These are phyloP conservation scores for Kodamaea kaohsiungensis DNA, from an alignment of 805 yeast genomes.

Conservation along the genomic window DNA sequence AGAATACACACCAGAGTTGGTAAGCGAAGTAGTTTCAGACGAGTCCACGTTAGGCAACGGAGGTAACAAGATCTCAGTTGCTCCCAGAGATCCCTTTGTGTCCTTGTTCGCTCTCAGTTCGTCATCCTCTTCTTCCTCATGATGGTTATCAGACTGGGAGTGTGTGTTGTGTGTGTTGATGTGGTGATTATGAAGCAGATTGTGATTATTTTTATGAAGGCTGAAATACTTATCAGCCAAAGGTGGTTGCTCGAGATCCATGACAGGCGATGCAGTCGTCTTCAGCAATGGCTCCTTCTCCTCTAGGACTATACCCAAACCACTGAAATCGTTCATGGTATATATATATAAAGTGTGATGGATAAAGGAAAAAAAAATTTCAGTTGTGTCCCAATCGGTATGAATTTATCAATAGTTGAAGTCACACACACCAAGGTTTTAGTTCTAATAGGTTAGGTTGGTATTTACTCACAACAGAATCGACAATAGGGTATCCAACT, in stretches of 20 bases:
- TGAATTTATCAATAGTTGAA: neutral
- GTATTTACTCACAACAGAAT: too few relatives aligned
- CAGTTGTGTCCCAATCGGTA: slow-evolving; percentile 6
- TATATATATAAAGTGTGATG: neutral
- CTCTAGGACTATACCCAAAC: slow-evolving; percentile 36
- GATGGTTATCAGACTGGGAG: too few relatives aligned
- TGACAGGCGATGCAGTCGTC: neutral
- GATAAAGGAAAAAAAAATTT: slow-evolving; percentile 4
- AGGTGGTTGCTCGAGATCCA: neutral
- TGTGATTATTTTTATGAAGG: neutral
- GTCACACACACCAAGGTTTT: too few relatives aligned
- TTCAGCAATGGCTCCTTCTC: slow-evolving; percentile 19
- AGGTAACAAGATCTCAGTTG: slow-evolving; percentile 21
- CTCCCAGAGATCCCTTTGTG: neutral
- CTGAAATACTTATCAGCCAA: neutral
- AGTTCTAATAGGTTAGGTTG: too few relatives aligned
- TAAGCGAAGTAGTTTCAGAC: slow-evolving; percentile 1
- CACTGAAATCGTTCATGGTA: slow-evolving; percentile 20
- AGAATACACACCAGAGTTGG: neutral
- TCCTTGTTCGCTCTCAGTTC: neutral
- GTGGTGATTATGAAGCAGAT: neutral
- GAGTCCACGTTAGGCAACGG: slow-evolving; percentile 21
- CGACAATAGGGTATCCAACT: neutral
- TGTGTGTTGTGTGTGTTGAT: too few relatives aligned
- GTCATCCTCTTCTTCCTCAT: neutral